Percentiles rank a stretch among this genome's conserved stretches.
Evolutionary conservation across 331 rosid species (phyloP).

Genomic region (Malus hybrid): DNA sequence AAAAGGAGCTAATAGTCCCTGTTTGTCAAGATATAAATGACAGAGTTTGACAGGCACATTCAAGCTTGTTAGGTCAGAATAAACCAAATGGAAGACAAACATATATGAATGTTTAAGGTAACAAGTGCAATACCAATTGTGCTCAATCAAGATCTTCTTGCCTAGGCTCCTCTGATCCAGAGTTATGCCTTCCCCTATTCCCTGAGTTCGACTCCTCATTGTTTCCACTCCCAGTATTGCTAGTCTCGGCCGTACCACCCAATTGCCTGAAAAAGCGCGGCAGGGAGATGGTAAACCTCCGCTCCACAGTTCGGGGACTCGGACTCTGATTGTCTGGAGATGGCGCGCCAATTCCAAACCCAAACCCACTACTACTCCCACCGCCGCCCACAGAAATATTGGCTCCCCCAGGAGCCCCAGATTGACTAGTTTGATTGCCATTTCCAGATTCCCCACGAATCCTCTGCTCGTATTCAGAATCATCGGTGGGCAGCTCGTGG

Average conservation of each 20-base stretch:
- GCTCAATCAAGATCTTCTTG: constrained; percentile 87
- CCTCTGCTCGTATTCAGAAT: constrained; percentile 68
- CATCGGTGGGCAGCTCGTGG: constrained; percentile 78
- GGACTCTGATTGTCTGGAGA: constrained; percentile 28
- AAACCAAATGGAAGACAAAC: neutral
- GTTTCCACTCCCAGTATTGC: constrained; percentile 49
- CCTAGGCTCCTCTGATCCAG: constrained; percentile 73
- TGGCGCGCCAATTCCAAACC: constrained; percentile 9
- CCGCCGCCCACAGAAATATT: constrained; percentile 16
- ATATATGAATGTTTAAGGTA: neutral
- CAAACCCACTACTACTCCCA: constrained; percentile 3
- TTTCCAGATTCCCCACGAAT: constrained; percentile 18
- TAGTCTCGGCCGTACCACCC: constrained; percentile 53
- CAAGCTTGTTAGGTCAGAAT: neutral
- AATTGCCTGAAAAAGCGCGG: constrained; percentile 47
- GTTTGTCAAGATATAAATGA: neutral
- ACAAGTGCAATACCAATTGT: constrained; percentile 17
- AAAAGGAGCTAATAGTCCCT: neutral
- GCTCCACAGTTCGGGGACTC: constrained; percentile 31
- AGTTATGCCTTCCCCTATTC: constrained; percentile 50
- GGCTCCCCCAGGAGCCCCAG: constrained; percentile 20
- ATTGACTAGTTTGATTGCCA: constrained; percentile 21
- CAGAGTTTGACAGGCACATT: neutral
- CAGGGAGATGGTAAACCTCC: constrained; percentile 62
- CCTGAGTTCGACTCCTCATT: constrained; percentile 31